These are phyloP conservation scores for Coemansia sp. DNA, from an alignment of 192 early-diverging fungal genomes.

Conservation along the genomic window DNA sequence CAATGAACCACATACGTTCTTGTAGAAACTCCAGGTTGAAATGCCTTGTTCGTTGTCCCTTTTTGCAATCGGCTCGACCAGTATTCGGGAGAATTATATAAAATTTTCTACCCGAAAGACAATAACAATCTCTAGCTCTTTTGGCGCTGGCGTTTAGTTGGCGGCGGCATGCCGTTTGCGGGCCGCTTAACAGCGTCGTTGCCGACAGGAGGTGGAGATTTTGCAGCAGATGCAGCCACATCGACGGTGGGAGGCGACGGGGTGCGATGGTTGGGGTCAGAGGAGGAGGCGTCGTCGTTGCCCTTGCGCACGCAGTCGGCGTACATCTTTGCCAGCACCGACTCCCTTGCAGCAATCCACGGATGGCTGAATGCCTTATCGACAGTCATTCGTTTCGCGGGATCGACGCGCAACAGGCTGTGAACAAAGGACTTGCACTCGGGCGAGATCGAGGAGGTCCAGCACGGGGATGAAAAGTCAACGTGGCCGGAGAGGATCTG, in stretches of 20 bases:
- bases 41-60: too few species aligned
- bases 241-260: constrained; percentile 6
- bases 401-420: constrained; percentile 44
- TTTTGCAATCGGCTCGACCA: too few species aligned
- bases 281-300: background rate
- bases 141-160: constrained; percentile 9
- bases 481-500: constrained; percentile 50
- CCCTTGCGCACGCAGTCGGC: constrained; percentile 17
- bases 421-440: constrained; percentile 54
- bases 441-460: constrained; percentile 42
- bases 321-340: constrained; percentile 50
- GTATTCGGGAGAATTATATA: too few species aligned
- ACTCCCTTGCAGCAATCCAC: constrained; percentile 55
- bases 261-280: constrained; percentile 14
- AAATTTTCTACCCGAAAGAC: too few species aligned
- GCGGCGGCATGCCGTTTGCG: background rate
- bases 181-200: background rate
- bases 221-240: too few species aligned
- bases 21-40: too few species aligned
- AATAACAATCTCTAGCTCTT: background rate
- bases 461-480: constrained; percentile 47
- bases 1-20: too few species aligned
- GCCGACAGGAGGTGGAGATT: too few species aligned
- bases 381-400: constrained; percentile 55
- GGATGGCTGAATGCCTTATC: constrained; percentile 56